Evolutionary conservation across 2,329 filamentous ascomycete species (phyloP), one percentile per base, ranked within the genome.

Genomic region (Diplodia corticola): DNA sequence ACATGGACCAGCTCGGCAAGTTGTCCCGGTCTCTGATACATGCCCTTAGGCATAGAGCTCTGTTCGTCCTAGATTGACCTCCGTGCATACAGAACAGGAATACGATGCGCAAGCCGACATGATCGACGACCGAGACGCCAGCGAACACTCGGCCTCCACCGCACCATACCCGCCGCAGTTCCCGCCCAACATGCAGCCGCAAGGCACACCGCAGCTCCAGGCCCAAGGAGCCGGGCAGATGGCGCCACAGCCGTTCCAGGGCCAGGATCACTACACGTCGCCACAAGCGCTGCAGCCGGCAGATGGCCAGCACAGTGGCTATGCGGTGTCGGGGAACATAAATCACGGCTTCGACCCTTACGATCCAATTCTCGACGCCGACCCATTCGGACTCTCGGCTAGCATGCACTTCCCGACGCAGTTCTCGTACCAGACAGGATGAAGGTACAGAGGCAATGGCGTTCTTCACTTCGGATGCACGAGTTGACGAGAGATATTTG

Each of bases 1-100:
- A 97, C 78, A 93, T 96, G 80, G 91, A 96, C 79, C 92, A 97
- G 84, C 88, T 98, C 79, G 94, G 94, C 91, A 92, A 91, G 93
- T 84, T 85, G 75, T 79, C 85, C 84, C 82, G 73, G 79, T 80
- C 80, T 79, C 75, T 83, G 77, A 76, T 73, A 74, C 73, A 71
- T 69, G 73, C 71, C 73, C 76, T 73, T 80, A 75, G 70, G 73
- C 74, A 84, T 84, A 82, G 84, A 85, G 81, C 83, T 86, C 77
- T 88, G 84, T 85, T 83, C 84, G 84, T 88, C 84, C 85, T 87
- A 88, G 84, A 82, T 85, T 89, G 82, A 91, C 86, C 40, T 84
- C 77, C 80, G 79, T 88, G 80, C 82, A 74, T 85, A 83, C 83
- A 97, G 94, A 98, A 83, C 93, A 96, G 85, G 94, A 98, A 83